These are phyloP conservation scores for Thyridium curvatum DNA, from an alignment of 2,329 filamentous ascomycete species.

Conservation along the genomic window DNA sequence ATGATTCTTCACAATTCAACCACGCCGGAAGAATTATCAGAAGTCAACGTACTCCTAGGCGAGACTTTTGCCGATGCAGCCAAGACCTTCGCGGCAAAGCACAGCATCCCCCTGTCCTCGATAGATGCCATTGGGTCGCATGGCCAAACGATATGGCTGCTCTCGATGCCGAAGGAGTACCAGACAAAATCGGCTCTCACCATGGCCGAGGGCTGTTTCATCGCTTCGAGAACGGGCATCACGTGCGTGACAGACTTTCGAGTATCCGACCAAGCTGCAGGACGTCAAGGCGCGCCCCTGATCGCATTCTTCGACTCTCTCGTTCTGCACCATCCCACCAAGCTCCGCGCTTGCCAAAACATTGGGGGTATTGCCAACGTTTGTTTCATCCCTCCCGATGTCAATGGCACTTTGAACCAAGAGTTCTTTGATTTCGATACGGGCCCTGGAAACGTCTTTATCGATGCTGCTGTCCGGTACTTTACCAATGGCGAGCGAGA, in stretches of 20 bases:
- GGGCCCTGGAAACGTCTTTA: conserved; percentile 50
- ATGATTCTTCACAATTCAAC: conserved; percentile 49
- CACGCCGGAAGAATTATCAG: conserved; percentile 45
- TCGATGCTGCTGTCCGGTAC: conserved; percentile 49
- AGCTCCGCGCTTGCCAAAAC: conserved; percentile 53
- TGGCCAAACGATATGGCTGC: conserved; percentile 52
- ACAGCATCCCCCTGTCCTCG: conserved; percentile 31
- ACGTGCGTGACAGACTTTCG: conserved; percentile 54
- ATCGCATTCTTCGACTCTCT: conserved; percentile 52
- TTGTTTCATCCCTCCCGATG: conserved; percentile 49
- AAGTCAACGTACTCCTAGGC: conserved; percentile 51
- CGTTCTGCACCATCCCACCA: conserved; percentile 48
- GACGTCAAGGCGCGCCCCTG: conserved; percentile 47
- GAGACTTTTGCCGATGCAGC: conserved; percentile 49
- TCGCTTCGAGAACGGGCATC: conserved; percentile 48
- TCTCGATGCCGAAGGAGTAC: conserved; percentile 42
- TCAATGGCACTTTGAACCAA: conserved; percentile 13
- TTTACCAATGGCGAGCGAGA: conserved; percentile 42
- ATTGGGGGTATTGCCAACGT: conserved; percentile 57
- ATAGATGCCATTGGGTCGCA: conserved; percentile 52
- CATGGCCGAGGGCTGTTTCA: conserved; percentile 51
- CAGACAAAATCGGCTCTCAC: conserved; percentile 42
- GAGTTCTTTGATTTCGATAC: conserved; percentile 45
- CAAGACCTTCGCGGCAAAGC: conserved; percentile 38
- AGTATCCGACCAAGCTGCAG: conserved; percentile 48